phyloP scores from a whole-genome alignment of 768 basidiomycete genomes.

The Lactarius indigo region DNA sequence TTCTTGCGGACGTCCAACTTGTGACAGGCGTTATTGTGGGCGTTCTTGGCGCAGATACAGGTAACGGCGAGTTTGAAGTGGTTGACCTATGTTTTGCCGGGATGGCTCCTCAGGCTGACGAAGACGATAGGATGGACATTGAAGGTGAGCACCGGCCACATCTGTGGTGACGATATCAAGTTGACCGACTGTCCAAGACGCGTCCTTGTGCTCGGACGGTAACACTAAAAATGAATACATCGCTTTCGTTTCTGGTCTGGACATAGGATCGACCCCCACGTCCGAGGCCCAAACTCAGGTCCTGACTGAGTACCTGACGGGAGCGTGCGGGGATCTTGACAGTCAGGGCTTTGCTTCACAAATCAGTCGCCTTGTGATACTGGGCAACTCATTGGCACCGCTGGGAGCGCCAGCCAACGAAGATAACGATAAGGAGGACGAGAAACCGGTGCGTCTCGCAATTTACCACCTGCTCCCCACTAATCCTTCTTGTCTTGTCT shows the following conservation, averaged over 20 bases:
- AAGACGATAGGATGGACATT: conserved; percentile 56
- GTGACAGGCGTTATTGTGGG: conserved; percentile 93
- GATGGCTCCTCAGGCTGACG: conserved; percentile 60
- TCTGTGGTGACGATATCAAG: conserved; percentile 9
- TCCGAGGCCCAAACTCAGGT: conserved; percentile 76
- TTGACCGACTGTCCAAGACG: conserved; percentile 14
- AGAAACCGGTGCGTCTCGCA: conserved; percentile 46
- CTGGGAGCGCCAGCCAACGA: conserved; percentile 34
- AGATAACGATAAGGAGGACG: conserved; percentile 38
- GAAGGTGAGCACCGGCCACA: conserved; percentile 47
- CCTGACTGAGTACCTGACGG: conserved; percentile 85
- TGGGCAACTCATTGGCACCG: conserved; percentile 81
- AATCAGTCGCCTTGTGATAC: conserved; percentile 83
- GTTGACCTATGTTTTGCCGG: conserved; percentile 84
- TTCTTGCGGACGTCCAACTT: conserved; percentile 54
- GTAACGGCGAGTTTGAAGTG: conserved; percentile 89
- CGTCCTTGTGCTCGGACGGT: background rate
- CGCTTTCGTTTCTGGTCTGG: conserved; percentile 81
- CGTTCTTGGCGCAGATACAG: conserved; percentile 86
- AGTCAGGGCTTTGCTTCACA: conserved; percentile 64
- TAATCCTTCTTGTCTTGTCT: background rate
- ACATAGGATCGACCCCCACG: conserved; percentile 60
- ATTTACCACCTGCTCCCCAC: background rate
- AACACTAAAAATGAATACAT: conserved; percentile 59
- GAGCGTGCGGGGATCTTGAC: conserved; percentile 69